These are phyloP conservation scores for Cryomyces antarcticus DNA, from an alignment of 495 filamentous ascomycete genomes.

Conservation along the genomic window DNA sequence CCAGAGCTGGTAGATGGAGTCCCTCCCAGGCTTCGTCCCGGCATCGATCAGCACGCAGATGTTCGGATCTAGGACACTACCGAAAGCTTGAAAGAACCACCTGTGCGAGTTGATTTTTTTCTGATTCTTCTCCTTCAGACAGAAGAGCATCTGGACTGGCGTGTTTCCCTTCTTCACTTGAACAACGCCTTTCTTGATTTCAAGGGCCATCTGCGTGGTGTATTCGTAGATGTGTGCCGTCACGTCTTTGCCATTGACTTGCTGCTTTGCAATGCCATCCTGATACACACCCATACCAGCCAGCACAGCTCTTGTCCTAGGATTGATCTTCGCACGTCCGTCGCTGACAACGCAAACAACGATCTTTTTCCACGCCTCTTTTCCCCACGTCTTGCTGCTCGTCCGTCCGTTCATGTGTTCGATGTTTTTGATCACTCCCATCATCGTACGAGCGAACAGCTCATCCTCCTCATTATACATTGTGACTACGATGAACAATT, in stretches of 20 bases:
- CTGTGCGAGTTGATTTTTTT: constrained; percentile 99
- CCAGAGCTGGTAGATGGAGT: constrained; percentile 94
- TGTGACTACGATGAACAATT: constrained; percentile 93
- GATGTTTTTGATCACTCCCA: constrained; percentile 94
- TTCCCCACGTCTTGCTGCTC: constrained; percentile 92
- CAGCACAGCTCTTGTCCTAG: constrained; percentile 70
- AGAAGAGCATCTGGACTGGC: constrained; percentile 95
- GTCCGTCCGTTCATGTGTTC: constrained; percentile 87
- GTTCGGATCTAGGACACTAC: constrained; percentile 77
- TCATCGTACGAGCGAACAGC: constrained; percentile 89
- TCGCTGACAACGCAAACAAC: constrained; percentile 97
- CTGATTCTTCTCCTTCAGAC: constrained; percentile 97
- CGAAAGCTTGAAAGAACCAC: constrained; percentile 99
- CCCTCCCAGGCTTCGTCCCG: constrained; percentile 79
- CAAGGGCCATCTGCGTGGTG: constrained; percentile 77
- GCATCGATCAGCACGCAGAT: constrained; percentile 94
- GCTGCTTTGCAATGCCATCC: constrained; percentile 95
- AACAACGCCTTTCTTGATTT: constrained; percentile 76
- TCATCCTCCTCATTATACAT: constrained; percentile 99
- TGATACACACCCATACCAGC: constrained; percentile 93
- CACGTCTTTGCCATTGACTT: constrained; percentile 92
- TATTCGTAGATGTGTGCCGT: constrained; percentile 99
- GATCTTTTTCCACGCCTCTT: constrained; percentile 98
- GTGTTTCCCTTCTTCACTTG: constrained; percentile 52
- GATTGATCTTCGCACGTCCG: constrained; percentile 95